Conservation (phyloP, 2,329 filamentous ascomycete genomes). For the Parastagonospora avenae region DNA sequence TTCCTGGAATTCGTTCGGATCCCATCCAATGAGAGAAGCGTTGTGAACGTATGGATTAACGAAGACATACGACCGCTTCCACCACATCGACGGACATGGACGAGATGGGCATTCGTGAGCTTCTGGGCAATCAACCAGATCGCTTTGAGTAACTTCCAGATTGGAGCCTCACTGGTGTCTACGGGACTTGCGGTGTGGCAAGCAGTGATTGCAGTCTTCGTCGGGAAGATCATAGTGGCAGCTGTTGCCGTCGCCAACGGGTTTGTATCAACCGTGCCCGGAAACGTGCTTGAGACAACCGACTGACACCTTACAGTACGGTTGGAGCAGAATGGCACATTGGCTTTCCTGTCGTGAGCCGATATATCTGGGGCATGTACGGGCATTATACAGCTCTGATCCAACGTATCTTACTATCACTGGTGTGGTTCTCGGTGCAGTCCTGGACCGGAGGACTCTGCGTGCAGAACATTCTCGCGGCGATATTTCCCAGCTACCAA, state of each 20-base stretch:
- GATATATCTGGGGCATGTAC: slow-evolving; percentile 23
- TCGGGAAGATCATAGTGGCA: slow-evolving; percentile 20
- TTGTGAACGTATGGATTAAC: slow-evolving; percentile 32
- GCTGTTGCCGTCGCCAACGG: slow-evolving; percentile 1
- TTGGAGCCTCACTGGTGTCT: slow-evolving; percentile 9
- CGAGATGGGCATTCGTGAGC: slow-evolving; percentile 43
- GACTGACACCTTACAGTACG: not conserved
- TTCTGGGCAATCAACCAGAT: slow-evolving; percentile 48
- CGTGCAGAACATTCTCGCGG: slow-evolving; percentile 11
- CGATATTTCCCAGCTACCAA: slow-evolving; percentile 39
- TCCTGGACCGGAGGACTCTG: slow-evolving; percentile 40
- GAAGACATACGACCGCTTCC: slow-evolving; percentile 50
- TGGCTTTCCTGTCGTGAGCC: slow-evolving; percentile 11
- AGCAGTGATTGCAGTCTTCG: slow-evolving; percentile 15
- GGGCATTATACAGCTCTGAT: slow-evolving; percentile 46
- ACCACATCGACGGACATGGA: slow-evolving; percentile 47
- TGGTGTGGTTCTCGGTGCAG: slow-evolving; percentile 47
- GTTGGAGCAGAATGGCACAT: slow-evolving; percentile 16
- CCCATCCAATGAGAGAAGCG: too few relatives aligned
- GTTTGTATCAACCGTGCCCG: not conserved
- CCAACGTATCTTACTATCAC: slow-evolving; percentile 36
- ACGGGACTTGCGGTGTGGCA: slow-evolving; percentile 10
- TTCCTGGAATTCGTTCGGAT: too few relatives aligned
- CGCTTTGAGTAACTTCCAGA: slow-evolving; percentile 42
- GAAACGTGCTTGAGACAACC: too few relatives aligned